Base-by-base conservation (phyloP, 1,284 basidiomycete species). In the Tylopilus sp. region DNA sequence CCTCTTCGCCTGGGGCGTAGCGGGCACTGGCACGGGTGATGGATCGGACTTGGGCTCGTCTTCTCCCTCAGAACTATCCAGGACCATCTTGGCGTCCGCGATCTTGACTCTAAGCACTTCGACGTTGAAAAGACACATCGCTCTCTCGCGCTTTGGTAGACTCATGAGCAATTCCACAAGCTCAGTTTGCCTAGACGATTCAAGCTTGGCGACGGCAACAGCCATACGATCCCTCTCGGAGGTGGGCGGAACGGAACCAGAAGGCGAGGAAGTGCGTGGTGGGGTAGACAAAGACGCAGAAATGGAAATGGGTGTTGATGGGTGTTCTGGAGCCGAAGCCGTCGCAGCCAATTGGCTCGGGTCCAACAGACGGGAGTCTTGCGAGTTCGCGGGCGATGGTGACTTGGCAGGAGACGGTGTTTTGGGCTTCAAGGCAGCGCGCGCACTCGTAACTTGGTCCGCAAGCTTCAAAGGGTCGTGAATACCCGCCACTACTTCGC, bases 91-190 rank as follows among this genome's bases (percentile, higher is more conserved):
- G 10, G 93, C 93, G 61, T 93, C 92, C 2, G 81, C 81, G 14
- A 95, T 77, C 72, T 95, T 95, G 22, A 76, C 76, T 49, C 84
- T 80, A 31, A 95, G 76, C 35, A 91, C 81, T 59, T 94, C 91
- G 10, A 79, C 77, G 61, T 93, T 95, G 78, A 95, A 95, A 39
- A 95, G 76, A 70, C 90, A 93, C 82, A 95, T 80, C 0, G 91
- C 92, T 4, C 92, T 83, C 61, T 96, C 93, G 59, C 90, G 84
- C 72, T 93, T 94, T 4, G 89, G 86, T 24, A 96, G 76, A 58
- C 84, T 85, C 81, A 92, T 88, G 32, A 95, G 73, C 48, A 95
- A 76, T 45, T 90, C 90, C 0, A 87, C 85, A 48, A 93, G 77
- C 57, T 90, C 84, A 6, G 64, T 68, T 41, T 84, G 80, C 50